phyloP scores from a whole-genome alignment of 73 alveolate genomes.

The Paramecium primaurelia region DNA sequence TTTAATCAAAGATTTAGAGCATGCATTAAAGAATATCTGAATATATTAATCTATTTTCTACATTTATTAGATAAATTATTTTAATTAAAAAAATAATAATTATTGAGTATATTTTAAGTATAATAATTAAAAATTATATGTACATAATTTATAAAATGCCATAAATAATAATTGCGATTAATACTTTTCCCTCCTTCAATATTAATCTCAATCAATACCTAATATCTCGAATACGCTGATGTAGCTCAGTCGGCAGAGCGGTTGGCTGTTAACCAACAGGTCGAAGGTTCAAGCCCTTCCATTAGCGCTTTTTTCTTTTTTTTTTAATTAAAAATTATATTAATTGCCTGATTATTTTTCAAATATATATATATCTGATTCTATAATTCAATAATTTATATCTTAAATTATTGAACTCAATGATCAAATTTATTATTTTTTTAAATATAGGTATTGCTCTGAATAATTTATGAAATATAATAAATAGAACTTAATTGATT shows the following conservation, averaged over 20 bases:
- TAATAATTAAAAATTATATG: background rate
- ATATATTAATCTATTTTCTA: background rate
- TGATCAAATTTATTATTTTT: too few relatives aligned
- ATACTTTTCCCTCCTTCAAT: background rate
- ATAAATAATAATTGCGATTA: background rate
- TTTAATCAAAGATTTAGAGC: conserved; percentile 81
- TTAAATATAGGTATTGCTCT: too few relatives aligned
- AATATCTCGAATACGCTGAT: conserved; percentile 13
- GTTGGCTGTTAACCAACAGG: conserved; percentile 60
- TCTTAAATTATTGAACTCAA: too few relatives aligned
- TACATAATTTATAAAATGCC: background rate
- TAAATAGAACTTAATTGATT: too few relatives aligned
- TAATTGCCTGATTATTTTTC: too few relatives aligned
- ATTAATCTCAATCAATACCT: background rate
- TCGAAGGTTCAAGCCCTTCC: conserved; percentile 55
- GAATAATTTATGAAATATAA: too few relatives aligned
- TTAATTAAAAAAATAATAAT: too few relatives aligned
- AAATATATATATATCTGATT: too few relatives aligned
- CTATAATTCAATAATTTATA: too few relatives aligned
- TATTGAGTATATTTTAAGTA: too few relatives aligned
- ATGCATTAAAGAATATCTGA: conserved; percentile 68
- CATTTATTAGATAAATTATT: background rate
- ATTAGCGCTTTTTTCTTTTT: conserved; percentile 44
- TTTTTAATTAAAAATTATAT: background rate
- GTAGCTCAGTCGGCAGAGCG: conserved; percentile 63